Evolutionary conservation across 768 basidiomycete species (phyloP).

Genomic region (Rubroboletus satanas): DNA sequence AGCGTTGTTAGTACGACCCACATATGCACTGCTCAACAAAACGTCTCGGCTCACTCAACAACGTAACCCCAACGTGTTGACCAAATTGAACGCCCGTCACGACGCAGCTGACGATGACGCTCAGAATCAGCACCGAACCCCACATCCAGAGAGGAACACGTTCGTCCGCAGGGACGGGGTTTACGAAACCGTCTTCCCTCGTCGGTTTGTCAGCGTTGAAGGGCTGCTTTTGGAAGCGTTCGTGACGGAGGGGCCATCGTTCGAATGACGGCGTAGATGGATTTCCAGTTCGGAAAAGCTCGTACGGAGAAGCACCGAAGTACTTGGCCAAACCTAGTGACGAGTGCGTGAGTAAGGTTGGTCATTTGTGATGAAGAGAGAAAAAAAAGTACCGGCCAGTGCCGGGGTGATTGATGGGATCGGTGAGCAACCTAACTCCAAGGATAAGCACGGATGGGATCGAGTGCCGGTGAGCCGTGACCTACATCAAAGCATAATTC

Average conservation of each 20-base stretch:
- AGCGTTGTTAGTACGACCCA: background rate
- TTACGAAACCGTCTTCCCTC: constrained; percentile 40
- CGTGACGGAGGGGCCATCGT: background rate
- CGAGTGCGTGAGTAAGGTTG: background rate
- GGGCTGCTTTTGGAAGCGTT: constrained; percentile 2
- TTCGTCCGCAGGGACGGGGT: constrained; percentile 51
- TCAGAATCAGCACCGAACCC: constrained; percentile 45
- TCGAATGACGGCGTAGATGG: constrained; percentile 10
- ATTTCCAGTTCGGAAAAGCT: constrained; percentile 27
- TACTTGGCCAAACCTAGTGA: constrained; percentile 24
- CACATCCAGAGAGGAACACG: constrained; percentile 56
- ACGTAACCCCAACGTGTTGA: constrained; percentile 43
- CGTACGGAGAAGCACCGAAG: constrained; percentile 53
- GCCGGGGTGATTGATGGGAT: constrained; percentile 44
- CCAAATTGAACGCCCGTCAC: constrained; percentile 53
- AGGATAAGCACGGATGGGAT: background rate
- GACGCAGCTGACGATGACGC: constrained; percentile 47
- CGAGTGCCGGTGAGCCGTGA: background rate
- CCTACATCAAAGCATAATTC: constrained; percentile 22
- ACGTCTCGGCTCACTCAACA: constrained; percentile 13
- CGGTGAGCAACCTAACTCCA: constrained; percentile 36
- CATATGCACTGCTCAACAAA: background rate
- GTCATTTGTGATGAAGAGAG: background rate
- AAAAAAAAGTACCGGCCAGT: constrained; percentile 41
- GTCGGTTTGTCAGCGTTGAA: constrained; percentile 1